Base-by-base conservation (phyloP, 2,329 filamentous ascomycete species). In the Malbranchea zuffiana region DNA sequence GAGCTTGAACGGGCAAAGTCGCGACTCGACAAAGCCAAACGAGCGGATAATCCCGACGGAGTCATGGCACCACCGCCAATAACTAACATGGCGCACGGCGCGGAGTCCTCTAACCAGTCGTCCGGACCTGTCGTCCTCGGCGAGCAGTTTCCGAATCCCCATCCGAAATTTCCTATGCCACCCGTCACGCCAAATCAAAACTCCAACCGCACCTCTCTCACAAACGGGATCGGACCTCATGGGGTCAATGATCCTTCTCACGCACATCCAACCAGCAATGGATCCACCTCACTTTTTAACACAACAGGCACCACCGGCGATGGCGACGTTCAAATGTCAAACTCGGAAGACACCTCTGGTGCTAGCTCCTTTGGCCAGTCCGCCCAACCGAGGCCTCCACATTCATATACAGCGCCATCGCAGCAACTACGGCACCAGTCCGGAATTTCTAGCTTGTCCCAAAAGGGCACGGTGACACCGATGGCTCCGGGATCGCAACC, bases 1-100 rank as follows among this genome's bases (percentile, higher is more conserved):
- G 82, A 90, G 54, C 55, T 79, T 31, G 73, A 78, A 52, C 72
- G 83, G 37, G 72, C 83, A 57, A 75, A 72, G 49, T 70, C 71
- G 51, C 74, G 71, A 0, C 63, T 74, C 50, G 77, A 79, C 50
- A 74, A 67, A 46, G 63, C 58, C 4, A 58, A 59, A 26, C 49
- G 49, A 32, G 55, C 59, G 15, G 60, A 28, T n/a, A 56, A 58
- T 29, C 53, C 57, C 23, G 54, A 63, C 35, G 57, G 61, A 56
- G 46, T 60, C 23, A 58, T 55, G 23, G 57, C 65, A 66, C 45
- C 68, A 67, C 44, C 59, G 59, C 15, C 69, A 63, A 48, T 68
- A 1, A 48, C 70, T 8, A 72, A 77, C 47, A 53, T 74, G 19
- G 55, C 59, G 1, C 71, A 72, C 40, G 54, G 52, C 1, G 68